Percentiles rank a stretch among this genome's conserved stretches.
These are phyloP conservation scores for Cryphonectria radicalis DNA, from an alignment of 2,329 filamentous ascomycete species.

Conservation along the genomic window DNA sequence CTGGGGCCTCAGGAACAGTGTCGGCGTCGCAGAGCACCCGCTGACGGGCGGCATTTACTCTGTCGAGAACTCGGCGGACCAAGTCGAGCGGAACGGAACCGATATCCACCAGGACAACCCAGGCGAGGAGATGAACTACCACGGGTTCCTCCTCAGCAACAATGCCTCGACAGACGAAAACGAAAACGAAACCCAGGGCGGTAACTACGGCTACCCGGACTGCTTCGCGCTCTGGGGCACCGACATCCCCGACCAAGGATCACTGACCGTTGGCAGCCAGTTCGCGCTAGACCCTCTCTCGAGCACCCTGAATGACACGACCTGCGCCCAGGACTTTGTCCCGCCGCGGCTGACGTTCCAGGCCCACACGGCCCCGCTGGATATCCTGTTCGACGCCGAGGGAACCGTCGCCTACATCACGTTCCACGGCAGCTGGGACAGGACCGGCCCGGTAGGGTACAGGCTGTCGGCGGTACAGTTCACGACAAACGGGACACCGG, in stretches of 20 bases:
- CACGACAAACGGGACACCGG: slow-evolving; percentile 38
- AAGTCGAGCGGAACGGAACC: slow-evolving; percentile 55
- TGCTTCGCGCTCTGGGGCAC: slow-evolving; percentile 72
- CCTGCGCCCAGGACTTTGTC: slow-evolving; percentile 48
- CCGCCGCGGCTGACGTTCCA: slow-evolving; percentile 61
- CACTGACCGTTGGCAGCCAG: slow-evolving; percentile 53
- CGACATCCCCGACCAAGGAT: slow-evolving; percentile 46
- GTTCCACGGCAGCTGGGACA: slow-evolving; percentile 73
- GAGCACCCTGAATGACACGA: slow-evolving; percentile 46
- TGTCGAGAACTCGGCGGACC: slow-evolving; percentile 70
- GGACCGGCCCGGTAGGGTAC: slow-evolving; percentile 40
- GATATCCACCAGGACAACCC: slow-evolving; percentile 71
- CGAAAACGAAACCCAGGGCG: slow-evolving; percentile 39
- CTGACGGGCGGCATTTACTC: slow-evolving; percentile 53
- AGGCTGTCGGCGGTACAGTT: slow-evolving; percentile 49
- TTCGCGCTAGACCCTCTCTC: slow-evolving; percentile 46
- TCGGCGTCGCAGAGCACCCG: slow-evolving; percentile 66
- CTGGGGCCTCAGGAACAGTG: slow-evolving; percentile 73
- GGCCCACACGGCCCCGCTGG: slow-evolving; percentile 73
- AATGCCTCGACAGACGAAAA: slow-evolving; percentile 35
- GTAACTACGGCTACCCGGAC: slow-evolving; percentile 72
- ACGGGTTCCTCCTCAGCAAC: slow-evolving; percentile 55
- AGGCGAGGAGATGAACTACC: slow-evolving; percentile 73
- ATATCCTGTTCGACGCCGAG: slow-evolving; percentile 67
- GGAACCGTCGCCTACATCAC: slow-evolving; percentile 66